Base-by-base conservation (phyloP, 1,139 yeast species). In the Taphrina pruni region DNA sequence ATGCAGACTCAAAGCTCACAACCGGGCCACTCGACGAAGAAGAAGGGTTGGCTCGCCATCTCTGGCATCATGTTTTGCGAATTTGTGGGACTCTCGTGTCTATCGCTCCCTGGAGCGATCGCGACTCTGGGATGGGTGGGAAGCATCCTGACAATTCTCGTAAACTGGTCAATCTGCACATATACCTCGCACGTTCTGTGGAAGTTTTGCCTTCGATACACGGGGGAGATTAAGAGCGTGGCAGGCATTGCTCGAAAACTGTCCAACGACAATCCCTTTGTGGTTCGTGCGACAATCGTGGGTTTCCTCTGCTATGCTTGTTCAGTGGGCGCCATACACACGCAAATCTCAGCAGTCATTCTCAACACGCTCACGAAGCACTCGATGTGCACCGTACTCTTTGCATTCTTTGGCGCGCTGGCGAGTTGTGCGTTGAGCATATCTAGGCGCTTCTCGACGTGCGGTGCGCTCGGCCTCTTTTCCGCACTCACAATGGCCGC, bases 11-110 rank as follows among this genome's bases (percentile, higher is more conserved):
- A 21, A 7, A 8, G 2, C 2, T 1, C n/a, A 11, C n/a, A 36
- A 11, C 8, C 36, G 8, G 36, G 36, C 20, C 32, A 26, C 32
- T 26, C 32, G 32, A 26, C 32, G 32, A 14, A 9, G 12, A 54
- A 32, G 43, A 54, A 54, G 17, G 43, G 43, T 5, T 54, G 57
- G 57, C 41, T 35, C 6, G 43, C 57, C 4, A 54, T 54, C 14
- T 12, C 57, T 35, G 57, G 57, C 14, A 26, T 54, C 57, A 54
- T 54, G 57, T 54, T 54, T 54, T 54, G 57, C 35, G 57, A 54
- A n/a, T 54, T 54, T 35, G 57, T 54, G 41, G 57, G 57, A 7
- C 57, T 54, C 20, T 54, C 57, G 20, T 35, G 57, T n/a, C 57
- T 54, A 21, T 54, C 57, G 11, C 17, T 54, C 7, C 57, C 57